Evolutionary conservation across 1,284 basidiomycete species (phyloP).

Genomic region (Gymnopus androsaceus): DNA sequence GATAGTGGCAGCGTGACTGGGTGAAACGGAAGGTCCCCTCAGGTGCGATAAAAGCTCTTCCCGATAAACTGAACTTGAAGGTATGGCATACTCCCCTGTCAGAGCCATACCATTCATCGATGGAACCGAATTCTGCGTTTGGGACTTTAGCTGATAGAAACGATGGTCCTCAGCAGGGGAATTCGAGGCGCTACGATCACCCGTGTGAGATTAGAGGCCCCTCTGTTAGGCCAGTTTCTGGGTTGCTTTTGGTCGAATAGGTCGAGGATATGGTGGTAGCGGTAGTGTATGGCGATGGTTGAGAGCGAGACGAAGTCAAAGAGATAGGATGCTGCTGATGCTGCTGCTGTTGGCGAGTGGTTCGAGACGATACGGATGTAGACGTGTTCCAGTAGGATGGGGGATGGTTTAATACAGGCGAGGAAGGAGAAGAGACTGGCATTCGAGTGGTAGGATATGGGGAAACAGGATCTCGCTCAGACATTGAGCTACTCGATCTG

Average conservation of each 20-base stretch:
- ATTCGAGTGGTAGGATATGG: slow-evolving; percentile 2
- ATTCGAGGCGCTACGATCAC: slow-evolving; percentile 1
- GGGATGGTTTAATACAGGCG: slow-evolving; percentile 1
- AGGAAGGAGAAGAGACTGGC: slow-evolving; percentile 5
- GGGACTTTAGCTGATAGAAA: neutral
- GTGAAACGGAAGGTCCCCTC: neutral
- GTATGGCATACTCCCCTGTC: too few relatives aligned
- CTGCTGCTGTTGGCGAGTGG: neutral
- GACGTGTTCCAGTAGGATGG: neutral
- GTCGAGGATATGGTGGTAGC: neutral
- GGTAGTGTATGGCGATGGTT: too few relatives aligned
- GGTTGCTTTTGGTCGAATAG: neutral
- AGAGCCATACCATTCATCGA: neutral
- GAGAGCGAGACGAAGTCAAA: neutral
- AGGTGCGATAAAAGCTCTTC: slow-evolving; percentile 16
- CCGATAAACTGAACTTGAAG: slow-evolving; percentile 10
- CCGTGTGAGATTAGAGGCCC: too few relatives aligned
- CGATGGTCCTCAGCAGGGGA: neutral
- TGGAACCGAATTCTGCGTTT: neutral
- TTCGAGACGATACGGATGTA: neutral
- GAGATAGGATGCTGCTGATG: neutral
- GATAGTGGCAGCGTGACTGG: too few relatives aligned
- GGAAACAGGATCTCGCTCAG: neutral
- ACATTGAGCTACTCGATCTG: neutral
- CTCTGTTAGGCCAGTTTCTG: too few relatives aligned